Evolutionary conservation across 331 rosid genomes (phyloP).

Genomic region (Stylosanthes scabra): DNA sequence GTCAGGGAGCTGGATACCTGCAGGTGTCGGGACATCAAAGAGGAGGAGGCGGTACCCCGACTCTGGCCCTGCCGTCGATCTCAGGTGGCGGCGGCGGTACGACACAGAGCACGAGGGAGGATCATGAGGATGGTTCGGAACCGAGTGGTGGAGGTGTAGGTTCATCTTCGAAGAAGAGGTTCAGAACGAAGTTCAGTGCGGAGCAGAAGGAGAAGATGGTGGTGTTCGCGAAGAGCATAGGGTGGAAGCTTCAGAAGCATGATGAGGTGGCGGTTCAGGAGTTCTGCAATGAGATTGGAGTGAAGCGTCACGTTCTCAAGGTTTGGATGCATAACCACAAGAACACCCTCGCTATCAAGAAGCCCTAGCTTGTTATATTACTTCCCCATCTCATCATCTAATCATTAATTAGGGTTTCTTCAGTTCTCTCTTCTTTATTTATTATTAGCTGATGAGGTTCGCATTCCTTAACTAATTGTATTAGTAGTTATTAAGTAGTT

Average conservation of each 20-base stretch:
- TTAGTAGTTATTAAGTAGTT: no score
- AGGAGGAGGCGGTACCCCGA: conserved; percentile 33
- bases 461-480: no score
- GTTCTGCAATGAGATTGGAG: conserved; percentile 73
- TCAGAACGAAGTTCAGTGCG: conserved; percentile 70
- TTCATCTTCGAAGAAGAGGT: conserved; percentile 54
- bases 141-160: conserved; percentile 42
- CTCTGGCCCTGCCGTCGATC: conserved; percentile 73
- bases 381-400: no score
- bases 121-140: conserved; percentile 66
- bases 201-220: conserved; percentile 82
- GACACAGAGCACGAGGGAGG: conserved; percentile 52
- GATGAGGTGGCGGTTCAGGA: conserved; percentile 63
- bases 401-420: conserved; percentile 41
- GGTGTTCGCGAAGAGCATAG: conserved; percentile 62
- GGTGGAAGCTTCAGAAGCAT: conserved; percentile 73
- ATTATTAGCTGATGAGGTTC: no score
- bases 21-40: conserved; percentile 60
- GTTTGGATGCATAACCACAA: conserved; percentile 99
- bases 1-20: conserved; percentile 60
- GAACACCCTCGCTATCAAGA: conserved; percentile 72
- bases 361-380: conserved; percentile 50
- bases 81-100: conserved; percentile 60
- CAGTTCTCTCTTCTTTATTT: no score
- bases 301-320: conserved; percentile 74